These are phyloP conservation scores for Ophiorrhiza pumila DNA, from an alignment of 257 asterid species.

Conservation along the genomic window DNA sequence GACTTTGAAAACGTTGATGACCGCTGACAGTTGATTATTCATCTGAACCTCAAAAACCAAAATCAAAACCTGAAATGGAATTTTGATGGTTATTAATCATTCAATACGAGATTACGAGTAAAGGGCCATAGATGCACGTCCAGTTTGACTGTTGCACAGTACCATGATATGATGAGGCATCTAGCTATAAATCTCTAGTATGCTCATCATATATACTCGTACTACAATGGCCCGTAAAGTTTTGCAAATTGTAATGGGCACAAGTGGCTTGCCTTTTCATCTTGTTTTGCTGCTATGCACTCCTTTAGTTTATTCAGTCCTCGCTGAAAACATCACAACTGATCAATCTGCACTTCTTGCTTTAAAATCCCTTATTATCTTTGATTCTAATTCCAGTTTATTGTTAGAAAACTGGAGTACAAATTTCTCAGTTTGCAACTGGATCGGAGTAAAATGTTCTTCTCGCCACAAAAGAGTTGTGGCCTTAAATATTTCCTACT, in stretches of 20 bases:
- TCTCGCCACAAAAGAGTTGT: conserved; percentile 1
- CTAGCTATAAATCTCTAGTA: too few species aligned
- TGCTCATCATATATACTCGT: too few species aligned
- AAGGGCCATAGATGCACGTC: too few species aligned
- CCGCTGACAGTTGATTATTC: too few species aligned
- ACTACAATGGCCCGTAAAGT: too few species aligned
- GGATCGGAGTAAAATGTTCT: conserved; percentile 20
- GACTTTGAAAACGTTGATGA: too few species aligned
- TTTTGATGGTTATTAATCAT: too few species aligned
- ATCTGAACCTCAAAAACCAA: too few species aligned
- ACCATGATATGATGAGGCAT: too few species aligned
- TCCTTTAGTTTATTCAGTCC: neutral
- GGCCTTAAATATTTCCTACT: neutral
- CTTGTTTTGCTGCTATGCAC: neutral
- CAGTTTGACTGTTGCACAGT: too few species aligned
- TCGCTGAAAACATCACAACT: neutral
- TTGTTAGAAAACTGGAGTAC: conserved; percentile 13
- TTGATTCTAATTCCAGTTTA: neutral
- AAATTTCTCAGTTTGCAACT: neutral
- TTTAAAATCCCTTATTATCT: neutral
- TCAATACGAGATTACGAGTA: too few species aligned
- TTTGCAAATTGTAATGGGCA: neutral
- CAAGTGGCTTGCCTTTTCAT: neutral
- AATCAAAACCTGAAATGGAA: too few species aligned
- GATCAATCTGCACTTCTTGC: conserved; percentile 8